phyloP scores from a whole-genome alignment of 2,329 filamentous ascomycete species.

The Phaeosphaeriaceae sp. region DNA sequence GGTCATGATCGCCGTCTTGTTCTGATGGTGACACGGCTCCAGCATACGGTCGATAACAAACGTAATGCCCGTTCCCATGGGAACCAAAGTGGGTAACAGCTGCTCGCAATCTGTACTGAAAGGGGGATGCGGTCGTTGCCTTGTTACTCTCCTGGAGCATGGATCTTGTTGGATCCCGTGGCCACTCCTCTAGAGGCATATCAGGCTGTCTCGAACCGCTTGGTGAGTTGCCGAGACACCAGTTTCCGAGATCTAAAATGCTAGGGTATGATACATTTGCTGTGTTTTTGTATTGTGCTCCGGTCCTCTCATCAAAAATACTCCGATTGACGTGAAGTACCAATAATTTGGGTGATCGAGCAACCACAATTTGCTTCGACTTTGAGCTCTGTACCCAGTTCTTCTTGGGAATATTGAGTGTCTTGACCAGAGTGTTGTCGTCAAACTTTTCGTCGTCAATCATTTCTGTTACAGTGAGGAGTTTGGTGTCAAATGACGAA shows the following conservation, averaged over 20 bases:
- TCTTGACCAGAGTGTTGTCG: conserved; percentile 58
- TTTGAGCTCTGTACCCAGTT: conserved; percentile 80
- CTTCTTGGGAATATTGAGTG: conserved; percentile 59
- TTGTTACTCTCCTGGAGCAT: conserved; percentile 70
- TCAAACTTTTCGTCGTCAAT: conserved; percentile 79
- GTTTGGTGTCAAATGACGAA: conserved; percentile 57
- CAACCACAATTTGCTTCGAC: conserved; percentile 86
- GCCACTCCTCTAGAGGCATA: conserved; percentile 68
- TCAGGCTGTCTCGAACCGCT: conserved; percentile 34
- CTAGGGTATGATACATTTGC: conserved; percentile 79
- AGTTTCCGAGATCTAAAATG: conserved; percentile 77
- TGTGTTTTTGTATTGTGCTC: conserved; percentile 81
- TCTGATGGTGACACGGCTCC: conserved; percentile 3
- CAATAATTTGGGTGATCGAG: conserved; percentile 78
- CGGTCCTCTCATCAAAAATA: conserved; percentile 84
- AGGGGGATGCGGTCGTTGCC: conserved; percentile 43
- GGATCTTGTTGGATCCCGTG: conserved; percentile 69
- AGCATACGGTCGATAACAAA: conserved; percentile 82
- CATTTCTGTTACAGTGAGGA: conserved; percentile 71
- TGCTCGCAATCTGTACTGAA: conserved; percentile 77
- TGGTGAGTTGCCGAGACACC: conserved; percentile 73
- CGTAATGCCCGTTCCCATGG: conserved; percentile 95
- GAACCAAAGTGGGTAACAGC: conserved; percentile 88
- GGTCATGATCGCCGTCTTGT: conserved; percentile 15
- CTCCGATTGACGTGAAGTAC: conserved; percentile 91